These are phyloP conservation scores for Glonium stellatum DNA, from an alignment of 495 filamentous ascomycete genomes.

Conservation along the genomic window DNA sequence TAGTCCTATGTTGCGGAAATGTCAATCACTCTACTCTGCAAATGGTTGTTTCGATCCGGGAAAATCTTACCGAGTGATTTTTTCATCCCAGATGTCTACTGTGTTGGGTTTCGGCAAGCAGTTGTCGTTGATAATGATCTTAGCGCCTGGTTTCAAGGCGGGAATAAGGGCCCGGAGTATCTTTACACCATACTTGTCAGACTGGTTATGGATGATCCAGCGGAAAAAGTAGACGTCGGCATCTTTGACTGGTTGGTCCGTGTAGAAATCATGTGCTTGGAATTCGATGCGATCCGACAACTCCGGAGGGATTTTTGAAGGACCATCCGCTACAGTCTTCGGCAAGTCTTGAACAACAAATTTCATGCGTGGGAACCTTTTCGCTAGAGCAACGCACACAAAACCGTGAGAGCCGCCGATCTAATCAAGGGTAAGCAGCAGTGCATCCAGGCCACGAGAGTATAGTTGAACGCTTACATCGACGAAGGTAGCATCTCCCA, in stretches of 20 bases:
- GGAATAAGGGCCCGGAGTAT: slow-evolving; percentile 35
- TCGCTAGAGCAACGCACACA: slow-evolving; percentile 10
- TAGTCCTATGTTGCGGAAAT: slow-evolving; percentile 33
- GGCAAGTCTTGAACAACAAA: slow-evolving; percentile 22
- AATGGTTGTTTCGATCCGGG: neutral
- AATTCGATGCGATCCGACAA: slow-evolving; percentile 5
- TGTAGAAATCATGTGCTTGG: neutral
- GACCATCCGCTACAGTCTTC: slow-evolving; percentile 29
- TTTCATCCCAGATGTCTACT: neutral
- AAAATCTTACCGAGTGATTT: slow-evolving; percentile 3
- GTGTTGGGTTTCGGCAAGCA: slow-evolving; percentile 31
- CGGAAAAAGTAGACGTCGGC: slow-evolving; percentile 42
- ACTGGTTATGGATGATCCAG: slow-evolving; percentile 39
- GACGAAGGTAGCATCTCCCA: neutral
- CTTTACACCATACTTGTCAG: slow-evolving; percentile 28
- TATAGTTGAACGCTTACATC: neutral
- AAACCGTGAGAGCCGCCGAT: slow-evolving; percentile 18
- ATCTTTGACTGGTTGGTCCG: slow-evolving; percentile 22
- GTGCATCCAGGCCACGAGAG: neutral
- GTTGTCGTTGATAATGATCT: slow-evolving; percentile 40
- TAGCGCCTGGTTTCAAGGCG: slow-evolving; percentile 36
- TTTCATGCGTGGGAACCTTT: slow-evolving; percentile 11
- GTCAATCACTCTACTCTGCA: neutral
- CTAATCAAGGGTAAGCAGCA: slow-evolving; percentile 8
- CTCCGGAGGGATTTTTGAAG: slow-evolving; percentile 7